phyloP scores from a whole-genome alignment of 768 basidiomycete species.

The Boletus patriciae region DNA sequence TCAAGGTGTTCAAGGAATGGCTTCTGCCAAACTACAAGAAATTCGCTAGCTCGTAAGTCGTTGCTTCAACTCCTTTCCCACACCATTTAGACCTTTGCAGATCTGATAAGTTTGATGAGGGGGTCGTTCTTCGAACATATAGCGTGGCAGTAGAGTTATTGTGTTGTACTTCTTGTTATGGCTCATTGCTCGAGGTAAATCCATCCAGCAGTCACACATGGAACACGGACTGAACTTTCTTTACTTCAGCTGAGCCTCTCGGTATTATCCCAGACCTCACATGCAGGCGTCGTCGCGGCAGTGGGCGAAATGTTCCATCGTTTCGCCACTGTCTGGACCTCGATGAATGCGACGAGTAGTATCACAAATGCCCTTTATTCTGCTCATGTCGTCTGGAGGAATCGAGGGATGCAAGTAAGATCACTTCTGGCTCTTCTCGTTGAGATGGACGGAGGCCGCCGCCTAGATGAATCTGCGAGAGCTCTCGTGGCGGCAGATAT shows the following conservation, averaged over 20 bases:
- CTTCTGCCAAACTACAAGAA: constrained; percentile 67
- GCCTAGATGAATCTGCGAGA: constrained; percentile 55
- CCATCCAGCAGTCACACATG: neutral
- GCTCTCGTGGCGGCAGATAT: constrained; percentile 63
- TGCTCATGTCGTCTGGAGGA: constrained; percentile 63
- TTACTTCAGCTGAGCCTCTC: constrained; percentile 49
- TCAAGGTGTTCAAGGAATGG: constrained; percentile 70
- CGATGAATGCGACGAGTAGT: constrained; percentile 60
- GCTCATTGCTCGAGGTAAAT: constrained; percentile 65
- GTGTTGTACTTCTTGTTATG: constrained; percentile 61
- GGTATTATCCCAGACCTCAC: constrained; percentile 52
- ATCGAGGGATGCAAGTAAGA: constrained; percentile 64
- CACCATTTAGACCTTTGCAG: constrained; percentile 10
- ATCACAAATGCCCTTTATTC: constrained; percentile 61
- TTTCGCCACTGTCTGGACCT: constrained; percentile 72
- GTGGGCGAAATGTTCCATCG: constrained; percentile 74
- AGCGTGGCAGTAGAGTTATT: constrained; percentile 59
- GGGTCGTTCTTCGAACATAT: constrained; percentile 51
- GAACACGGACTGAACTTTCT: constrained; percentile 1
- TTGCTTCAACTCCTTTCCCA: neutral
- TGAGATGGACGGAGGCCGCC: constrained; percentile 60
- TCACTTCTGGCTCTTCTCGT: constrained; percentile 61
- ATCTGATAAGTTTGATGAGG: constrained; percentile 34
- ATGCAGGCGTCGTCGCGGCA: constrained; percentile 53
- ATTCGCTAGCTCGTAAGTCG: constrained; percentile 47